Evolutionary conservation across 2,329 filamentous ascomycete genomes (phyloP).

Genomic region (Parastagonospora avenae): DNA sequence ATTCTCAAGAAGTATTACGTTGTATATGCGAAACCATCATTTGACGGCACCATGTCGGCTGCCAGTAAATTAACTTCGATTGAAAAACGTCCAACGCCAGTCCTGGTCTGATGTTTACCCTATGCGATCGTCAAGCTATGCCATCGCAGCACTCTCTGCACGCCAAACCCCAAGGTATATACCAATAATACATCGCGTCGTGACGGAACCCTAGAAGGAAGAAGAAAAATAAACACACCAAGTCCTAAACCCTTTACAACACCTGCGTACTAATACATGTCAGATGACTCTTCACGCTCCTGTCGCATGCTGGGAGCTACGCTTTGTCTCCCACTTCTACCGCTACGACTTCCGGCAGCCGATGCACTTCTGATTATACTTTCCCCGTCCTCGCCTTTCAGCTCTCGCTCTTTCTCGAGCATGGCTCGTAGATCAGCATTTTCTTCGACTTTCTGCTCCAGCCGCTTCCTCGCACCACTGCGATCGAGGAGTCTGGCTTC

Average conservation of each 20-base stretch:
- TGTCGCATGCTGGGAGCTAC: slow-evolving; percentile 17
- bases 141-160: neutral
- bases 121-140: neutral
- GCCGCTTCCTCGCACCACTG: slow-evolving; percentile 76
- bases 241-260: neutral
- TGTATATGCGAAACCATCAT: no score
- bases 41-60: no score
- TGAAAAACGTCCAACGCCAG: no score
- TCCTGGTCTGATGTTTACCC: neutral
- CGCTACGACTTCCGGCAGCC: slow-evolving; percentile 22
- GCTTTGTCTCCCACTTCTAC: slow-evolving; percentile 26
- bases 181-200: slow-evolving; percentile 1
- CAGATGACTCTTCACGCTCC: slow-evolving; percentile 15
- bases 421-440: slow-evolving; percentile 72
- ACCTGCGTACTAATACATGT: slow-evolving; percentile 27
- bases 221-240: neutral
- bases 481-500: slow-evolving; percentile 86
- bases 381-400: slow-evolving; percentile 25
- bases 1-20: no score
- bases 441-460: slow-evolving; percentile 76
- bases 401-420: slow-evolving; percentile 62
- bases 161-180: neutral
- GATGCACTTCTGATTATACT: slow-evolving; percentile 22
- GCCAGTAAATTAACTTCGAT: no score
- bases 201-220: slow-evolving; percentile 2